Percentiles rank a stretch among this genome's conserved stretches.
Evolutionary conservation across 2,329 filamentous ascomycete species (phyloP).

Genomic region (Colletotrichum tabaci): DNA sequence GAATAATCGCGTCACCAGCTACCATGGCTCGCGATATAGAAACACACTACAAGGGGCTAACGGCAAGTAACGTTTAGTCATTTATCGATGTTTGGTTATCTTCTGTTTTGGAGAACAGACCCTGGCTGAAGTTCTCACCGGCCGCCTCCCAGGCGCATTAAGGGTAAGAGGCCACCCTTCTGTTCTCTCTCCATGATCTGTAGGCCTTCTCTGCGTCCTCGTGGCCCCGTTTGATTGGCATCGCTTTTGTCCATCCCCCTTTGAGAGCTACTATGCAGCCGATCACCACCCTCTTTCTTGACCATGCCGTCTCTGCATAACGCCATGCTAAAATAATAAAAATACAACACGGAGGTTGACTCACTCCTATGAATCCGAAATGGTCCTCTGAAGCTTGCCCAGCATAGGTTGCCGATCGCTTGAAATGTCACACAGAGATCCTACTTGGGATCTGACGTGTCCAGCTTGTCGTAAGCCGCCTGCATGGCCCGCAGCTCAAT

Average conservation of each 20-base stretch:
- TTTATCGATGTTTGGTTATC: conserved; percentile 16
- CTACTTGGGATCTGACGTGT: conserved; percentile 62
- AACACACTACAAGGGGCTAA: background rate
- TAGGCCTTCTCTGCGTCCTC: conserved; percentile 17
- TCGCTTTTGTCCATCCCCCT: background rate
- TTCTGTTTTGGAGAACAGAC: conserved; percentile 9
- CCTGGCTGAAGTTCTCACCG: background rate
- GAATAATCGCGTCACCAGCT: background rate
- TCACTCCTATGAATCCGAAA: conserved; percentile 9
- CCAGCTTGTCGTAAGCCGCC: conserved; percentile 67
- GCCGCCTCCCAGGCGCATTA: conserved; percentile 15
- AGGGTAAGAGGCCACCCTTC: conserved; percentile 1
- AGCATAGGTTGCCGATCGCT: background rate
- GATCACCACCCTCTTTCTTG: conserved; percentile 13
- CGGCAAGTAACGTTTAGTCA: conserved; percentile 12
- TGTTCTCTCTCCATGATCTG: background rate
- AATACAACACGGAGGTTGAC: conserved; percentile 44
- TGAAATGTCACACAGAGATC: background rate
- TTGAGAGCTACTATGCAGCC: conserved; percentile 23
- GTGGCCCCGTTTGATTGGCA: conserved; percentile 8
- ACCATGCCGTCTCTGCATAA: conserved; percentile 44
- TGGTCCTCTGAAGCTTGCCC: background rate
- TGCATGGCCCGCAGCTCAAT: conserved; percentile 75
- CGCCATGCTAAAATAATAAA: conserved; percentile 55
- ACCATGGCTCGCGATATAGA: background rate